Evolutionary conservation across 208 protist species (phyloP).

Genomic region (Herpetomonas tarakana): DNA sequence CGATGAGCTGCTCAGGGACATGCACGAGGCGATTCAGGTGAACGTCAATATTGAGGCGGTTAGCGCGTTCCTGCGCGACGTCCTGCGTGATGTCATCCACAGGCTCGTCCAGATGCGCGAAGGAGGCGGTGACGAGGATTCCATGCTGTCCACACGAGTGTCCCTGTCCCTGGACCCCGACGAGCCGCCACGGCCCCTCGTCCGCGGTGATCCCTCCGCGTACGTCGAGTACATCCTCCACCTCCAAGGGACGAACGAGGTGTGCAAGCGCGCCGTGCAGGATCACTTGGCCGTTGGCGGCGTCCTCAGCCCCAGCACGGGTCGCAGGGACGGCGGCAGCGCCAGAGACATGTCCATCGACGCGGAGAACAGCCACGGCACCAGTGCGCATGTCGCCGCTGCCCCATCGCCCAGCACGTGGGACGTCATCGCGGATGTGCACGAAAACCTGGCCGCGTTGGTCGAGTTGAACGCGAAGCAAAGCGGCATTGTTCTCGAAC

Average conservation of each 20-base stretch:
- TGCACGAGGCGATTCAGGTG: constrained; percentile 5
- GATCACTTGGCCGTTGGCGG: constrained; percentile 28
- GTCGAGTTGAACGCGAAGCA: constrained; percentile 13
- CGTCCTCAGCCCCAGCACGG: constrained; percentile 6
- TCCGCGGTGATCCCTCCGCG: constrained; percentile 26
- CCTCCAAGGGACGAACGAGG: constrained; percentile 18
- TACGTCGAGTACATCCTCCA: constrained; percentile 45
- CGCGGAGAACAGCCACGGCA: constrained; percentile 5
- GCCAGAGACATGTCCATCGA: constrained; percentile 25
- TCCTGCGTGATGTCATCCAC: constrained; percentile 29
- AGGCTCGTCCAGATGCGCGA: constrained; percentile 23
- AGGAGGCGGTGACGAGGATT: constrained; percentile 4
- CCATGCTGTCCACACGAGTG: constrained; percentile 5
- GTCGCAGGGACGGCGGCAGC: neutral
- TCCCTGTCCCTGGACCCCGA: constrained; percentile 17
- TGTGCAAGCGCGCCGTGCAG: constrained; percentile 30
- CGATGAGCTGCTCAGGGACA: constrained; percentile 3
- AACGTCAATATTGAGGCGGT: constrained; percentile 6
- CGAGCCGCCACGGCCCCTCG: constrained; percentile 17
- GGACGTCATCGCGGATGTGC: constrained; percentile 47
- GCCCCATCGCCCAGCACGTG: constrained; percentile 21
- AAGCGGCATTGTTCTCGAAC: constrained; percentile 8
- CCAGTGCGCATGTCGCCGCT: neutral
- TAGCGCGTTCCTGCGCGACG: constrained; percentile 35
- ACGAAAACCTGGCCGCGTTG: constrained; percentile 28